Evolutionary conservation across 2,329 filamentous ascomycete species (phyloP).

Genomic region (Orbilia brochopaga): DNA sequence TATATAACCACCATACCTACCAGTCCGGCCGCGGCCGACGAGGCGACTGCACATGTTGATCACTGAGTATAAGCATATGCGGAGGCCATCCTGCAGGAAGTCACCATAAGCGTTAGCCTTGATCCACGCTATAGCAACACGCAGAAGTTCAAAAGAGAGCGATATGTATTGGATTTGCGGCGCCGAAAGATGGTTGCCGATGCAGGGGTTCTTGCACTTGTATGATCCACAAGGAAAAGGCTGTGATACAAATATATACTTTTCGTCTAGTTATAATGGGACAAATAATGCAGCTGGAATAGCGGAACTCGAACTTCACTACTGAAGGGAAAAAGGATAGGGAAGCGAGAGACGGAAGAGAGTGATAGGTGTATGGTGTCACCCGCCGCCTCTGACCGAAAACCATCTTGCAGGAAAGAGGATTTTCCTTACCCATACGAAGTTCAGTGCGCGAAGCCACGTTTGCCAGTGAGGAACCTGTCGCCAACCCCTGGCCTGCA

Average conservation of each 20-base stretch:
- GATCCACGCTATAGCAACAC: neutral
- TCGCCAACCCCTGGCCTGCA: slow-evolving; percentile 91
- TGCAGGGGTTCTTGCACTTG: neutral
- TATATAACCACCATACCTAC: slow-evolving; percentile 21
- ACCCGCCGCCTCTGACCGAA: slow-evolving; percentile 7
- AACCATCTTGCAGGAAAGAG: slow-evolving; percentile 49
- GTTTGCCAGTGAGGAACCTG: slow-evolving; percentile 93
- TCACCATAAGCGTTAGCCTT: slow-evolving; percentile 34
- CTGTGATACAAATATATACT: neutral
- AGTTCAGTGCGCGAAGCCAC: slow-evolving; percentile 86
- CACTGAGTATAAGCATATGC: slow-evolving; percentile 27
- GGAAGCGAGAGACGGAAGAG: neutral
- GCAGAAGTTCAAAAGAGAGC: slow-evolving; percentile 4
- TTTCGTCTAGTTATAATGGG: neutral
- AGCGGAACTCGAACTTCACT: neutral
- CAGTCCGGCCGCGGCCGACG: slow-evolving; percentile 18
- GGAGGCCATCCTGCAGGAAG: slow-evolving; percentile 29
- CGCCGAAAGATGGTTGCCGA: neutral
- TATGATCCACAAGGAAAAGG: neutral
- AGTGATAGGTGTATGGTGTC: neutral
- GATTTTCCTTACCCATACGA: slow-evolving; percentile 72
- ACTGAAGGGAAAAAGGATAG: neutral
- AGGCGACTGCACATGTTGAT: slow-evolving; percentile 20
- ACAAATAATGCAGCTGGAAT: neutral
- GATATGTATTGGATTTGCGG: slow-evolving; percentile 9